Conservation (phyloP, 2,329 filamentous ascomycete genomes). For the Leptographium flavum region DNA sequence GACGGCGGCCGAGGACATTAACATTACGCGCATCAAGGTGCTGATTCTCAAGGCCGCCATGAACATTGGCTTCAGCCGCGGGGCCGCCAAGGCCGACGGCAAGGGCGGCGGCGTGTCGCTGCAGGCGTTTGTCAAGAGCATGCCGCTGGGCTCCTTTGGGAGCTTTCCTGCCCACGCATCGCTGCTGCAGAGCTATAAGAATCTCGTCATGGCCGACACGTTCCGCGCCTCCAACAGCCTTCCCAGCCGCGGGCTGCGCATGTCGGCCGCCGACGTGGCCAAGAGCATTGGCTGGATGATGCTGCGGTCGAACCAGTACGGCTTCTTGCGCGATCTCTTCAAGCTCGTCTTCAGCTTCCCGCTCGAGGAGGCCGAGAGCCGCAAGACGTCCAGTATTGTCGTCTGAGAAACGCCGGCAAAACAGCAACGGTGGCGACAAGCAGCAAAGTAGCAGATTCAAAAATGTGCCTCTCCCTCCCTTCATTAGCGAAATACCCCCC, state of each 20-base stretch:
- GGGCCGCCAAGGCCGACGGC: slow-evolving; percentile 28
- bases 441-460: too few relatives aligned
- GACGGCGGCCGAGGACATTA: slow-evolving; percentile 56
- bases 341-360: slow-evolving; percentile 73
- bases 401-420: slow-evolving; percentile 22
- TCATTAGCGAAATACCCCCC: too few relatives aligned
- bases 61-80: slow-evolving; percentile 65
- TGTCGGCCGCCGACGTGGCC: slow-evolving; percentile 61
- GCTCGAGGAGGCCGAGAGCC: slow-evolving; percentile 58
- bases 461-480: too few relatives aligned
- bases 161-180: slow-evolving; percentile 53
- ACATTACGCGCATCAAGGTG: slow-evolving; percentile 62
- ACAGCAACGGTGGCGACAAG: too few relatives aligned
- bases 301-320: slow-evolving; percentile 53
- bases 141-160: slow-evolving; percentile 70
- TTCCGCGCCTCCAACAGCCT: slow-evolving; percentile 42
- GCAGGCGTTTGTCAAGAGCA: slow-evolving; percentile 59
- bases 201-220: slow-evolving; percentile 59
- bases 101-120: slow-evolving; percentile 39
- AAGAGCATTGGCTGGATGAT: slow-evolving; percentile 67
- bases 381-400: slow-evolving; percentile 49
- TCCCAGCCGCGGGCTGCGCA: slow-evolving; percentile 41
- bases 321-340: slow-evolving; percentile 71
- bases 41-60: slow-evolving; percentile 75
- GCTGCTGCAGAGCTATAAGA: slow-evolving; percentile 67